Evolutionary conservation across 2,329 filamentous ascomycete genomes (phyloP).

Genomic region (Curvularia lunata): DNA sequence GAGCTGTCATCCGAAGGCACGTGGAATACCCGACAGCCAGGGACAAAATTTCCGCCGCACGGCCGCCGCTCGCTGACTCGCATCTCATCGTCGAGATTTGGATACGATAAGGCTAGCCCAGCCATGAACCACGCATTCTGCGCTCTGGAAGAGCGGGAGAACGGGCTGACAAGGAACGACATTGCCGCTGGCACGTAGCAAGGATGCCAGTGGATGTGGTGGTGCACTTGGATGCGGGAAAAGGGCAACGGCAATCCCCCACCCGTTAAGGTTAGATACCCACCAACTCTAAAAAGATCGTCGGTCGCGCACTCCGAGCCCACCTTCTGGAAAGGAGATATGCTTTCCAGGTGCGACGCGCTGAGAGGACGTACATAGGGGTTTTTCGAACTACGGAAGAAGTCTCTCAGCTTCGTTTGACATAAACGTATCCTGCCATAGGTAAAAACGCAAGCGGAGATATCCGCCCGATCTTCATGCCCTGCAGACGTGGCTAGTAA

Average conservation of each 20-base stretch:
- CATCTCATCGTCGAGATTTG: constrained; percentile 21
- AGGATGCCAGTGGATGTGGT: background rate
- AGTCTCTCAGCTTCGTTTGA: background rate
- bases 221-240: constrained; percentile 4
- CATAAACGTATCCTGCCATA: background rate
- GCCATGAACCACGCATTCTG: constrained; percentile 35
- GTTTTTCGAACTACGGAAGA: background rate
- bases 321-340: background rate
- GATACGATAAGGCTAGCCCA: constrained; percentile 28
- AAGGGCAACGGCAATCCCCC: too few species aligned
- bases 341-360: background rate
- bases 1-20: constrained; percentile 34
- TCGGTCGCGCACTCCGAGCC: background rate
- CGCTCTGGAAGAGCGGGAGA: constrained; percentile 28
- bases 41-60: constrained; percentile 19
- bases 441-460: background rate
- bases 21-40: constrained; percentile 35
- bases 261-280: background rate
- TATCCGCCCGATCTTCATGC: constrained; percentile 28
- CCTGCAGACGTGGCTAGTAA: constrained; percentile 44
- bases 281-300: background rate
- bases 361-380: background rate
- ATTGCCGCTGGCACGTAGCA: constrained; percentile 9
- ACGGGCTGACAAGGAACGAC: constrained; percentile 31
- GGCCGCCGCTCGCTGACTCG: constrained; percentile 26